Conservation (phyloP, 768 basidiomycete genomes). For the Tremella yokohamensis region DNA sequence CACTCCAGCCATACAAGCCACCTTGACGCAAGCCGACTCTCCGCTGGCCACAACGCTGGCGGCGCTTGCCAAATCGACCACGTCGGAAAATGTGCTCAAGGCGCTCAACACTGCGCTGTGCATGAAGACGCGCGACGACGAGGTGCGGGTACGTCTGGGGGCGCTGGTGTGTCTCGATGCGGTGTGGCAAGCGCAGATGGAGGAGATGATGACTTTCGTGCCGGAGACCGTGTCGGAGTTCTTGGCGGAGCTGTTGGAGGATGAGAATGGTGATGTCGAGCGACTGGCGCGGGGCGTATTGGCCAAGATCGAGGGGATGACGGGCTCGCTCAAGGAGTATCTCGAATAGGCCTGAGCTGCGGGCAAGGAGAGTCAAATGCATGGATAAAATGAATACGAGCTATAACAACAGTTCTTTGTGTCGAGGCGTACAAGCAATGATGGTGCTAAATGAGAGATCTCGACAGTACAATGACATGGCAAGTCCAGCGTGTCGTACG, state of each 20-base stretch:
- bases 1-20: not conserved
- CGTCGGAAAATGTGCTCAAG: conserved; percentile 67
- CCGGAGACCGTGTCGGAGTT: conserved; percentile 58
- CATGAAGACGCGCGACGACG: conserved; percentile 85
- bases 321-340: conserved; percentile 47
- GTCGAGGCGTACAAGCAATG: too few relatives aligned
- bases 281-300: conserved; percentile 57
- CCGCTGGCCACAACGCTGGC: conserved; percentile 51
- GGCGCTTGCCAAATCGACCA: conserved; percentile 60
- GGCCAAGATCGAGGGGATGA: conserved; percentile 44
- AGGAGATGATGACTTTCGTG: conserved; percentile 80
- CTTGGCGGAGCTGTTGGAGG: conserved; percentile 53
- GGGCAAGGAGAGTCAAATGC: too few relatives aligned
- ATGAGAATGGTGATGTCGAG: conserved; percentile 80
- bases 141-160: conserved; percentile 63
- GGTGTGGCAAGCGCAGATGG: conserved; percentile 75
- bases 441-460: too few relatives aligned
- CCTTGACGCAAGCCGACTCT: not conserved
- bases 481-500: too few relatives aligned
- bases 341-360: conserved; percentile 43
- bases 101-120: conserved; percentile 74
- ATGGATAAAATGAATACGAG: too few relatives aligned
- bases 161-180: conserved; percentile 66
- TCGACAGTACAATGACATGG: too few relatives aligned
- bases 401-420: too few relatives aligned